A percentile compares a stretch with the other conserved stretches of the same genome.
phyloP scores from a whole-genome alignment of 2,329 filamentous ascomycete species.

The Fusarium pininemorale region DNA sequence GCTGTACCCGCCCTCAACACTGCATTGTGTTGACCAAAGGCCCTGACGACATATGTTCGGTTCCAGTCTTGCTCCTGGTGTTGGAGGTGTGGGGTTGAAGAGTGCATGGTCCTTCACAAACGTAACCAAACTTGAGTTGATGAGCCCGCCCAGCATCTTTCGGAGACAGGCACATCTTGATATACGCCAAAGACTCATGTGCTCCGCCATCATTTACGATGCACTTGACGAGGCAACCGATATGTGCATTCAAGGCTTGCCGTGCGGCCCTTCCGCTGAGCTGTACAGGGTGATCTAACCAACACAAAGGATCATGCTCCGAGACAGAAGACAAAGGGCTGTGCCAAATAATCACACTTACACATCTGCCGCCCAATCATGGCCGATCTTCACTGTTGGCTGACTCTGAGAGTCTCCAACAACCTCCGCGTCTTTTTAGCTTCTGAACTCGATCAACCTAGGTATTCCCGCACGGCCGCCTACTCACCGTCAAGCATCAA shows the following conservation, averaged over 20 bases:
- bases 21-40: slow-evolving; percentile 1
- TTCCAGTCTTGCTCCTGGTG: slow-evolving; percentile 11
- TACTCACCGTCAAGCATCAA: slow-evolving; percentile 25
- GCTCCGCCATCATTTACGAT: slow-evolving; percentile 32
- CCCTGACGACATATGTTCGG: slow-evolving; percentile 24
- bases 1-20: slow-evolving; percentile 25
- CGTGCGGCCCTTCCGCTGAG: slow-evolving; percentile 22
- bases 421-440: slow-evolving; percentile 19
- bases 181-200: slow-evolving; percentile 28
- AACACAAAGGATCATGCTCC: slow-evolving; percentile 25
- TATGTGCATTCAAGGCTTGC: slow-evolving; percentile 10
- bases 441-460: slow-evolving; percentile 15
- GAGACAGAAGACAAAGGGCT: slow-evolving; percentile 29
- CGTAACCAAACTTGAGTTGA: slow-evolving; percentile 3
- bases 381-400: slow-evolving; percentile 3
- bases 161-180: slow-evolving; percentile 11
- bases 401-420: slow-evolving; percentile 15
- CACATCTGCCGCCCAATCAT: slow-evolving; percentile 25
- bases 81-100: slow-evolving; percentile 34
- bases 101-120: slow-evolving; percentile 16
- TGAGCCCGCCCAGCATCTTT: slow-evolving; percentile 15
- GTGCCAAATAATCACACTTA: slow-evolving; percentile 35
- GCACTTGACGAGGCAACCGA: slow-evolving; percentile 7
- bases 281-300: slow-evolving; percentile 28
- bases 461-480: slow-evolving; percentile 19